phyloP scores from a whole-genome alignment of 306 rosid genomes.

The Pterocarpus santalinus region DNA sequence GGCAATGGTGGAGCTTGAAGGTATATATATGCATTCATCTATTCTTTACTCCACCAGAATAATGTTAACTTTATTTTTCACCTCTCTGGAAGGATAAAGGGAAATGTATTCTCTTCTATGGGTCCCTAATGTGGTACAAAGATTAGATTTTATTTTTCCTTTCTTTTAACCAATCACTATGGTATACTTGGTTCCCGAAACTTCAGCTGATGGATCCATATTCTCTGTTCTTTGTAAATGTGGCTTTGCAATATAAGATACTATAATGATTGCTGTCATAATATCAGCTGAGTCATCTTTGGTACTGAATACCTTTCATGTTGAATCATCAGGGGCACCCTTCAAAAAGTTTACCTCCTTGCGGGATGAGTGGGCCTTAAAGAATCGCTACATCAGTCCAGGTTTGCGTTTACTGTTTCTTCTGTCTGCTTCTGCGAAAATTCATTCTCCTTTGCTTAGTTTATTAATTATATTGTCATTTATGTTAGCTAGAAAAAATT shows the following conservation, averaged over 20 bases:
- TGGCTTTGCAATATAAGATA: constrained; percentile 25
- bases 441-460: constrained; percentile 25
- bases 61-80: constrained; percentile 25
- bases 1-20: constrained; percentile 99
- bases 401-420: constrained; percentile 56
- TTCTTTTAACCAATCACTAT: constrained; percentile 13
- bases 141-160: neutral
- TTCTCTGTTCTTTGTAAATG: constrained; percentile 23
- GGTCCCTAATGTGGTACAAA: constrained; percentile 1
- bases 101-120: neutral
- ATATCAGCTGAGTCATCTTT: constrained; percentile 33
- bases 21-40: constrained; percentile 62
- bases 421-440: constrained; percentile 19
- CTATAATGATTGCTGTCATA: constrained; percentile 21
- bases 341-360: constrained; percentile 86
- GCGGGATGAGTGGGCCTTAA: constrained; percentile 94
- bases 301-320: constrained; percentile 22
- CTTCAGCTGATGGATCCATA: constrained; percentile 19
- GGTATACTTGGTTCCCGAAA: constrained; percentile 17
- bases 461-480: neutral
- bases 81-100: constrained; percentile 22
- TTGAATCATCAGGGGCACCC: constrained; percentile 80
- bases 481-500: constrained; percentile 12
- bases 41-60: constrained; percentile 14
- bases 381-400: constrained; percentile 90